Evolutionary conservation across 306 rosid species (phyloP).

Genomic region (Begonia loranthoides): DNA sequence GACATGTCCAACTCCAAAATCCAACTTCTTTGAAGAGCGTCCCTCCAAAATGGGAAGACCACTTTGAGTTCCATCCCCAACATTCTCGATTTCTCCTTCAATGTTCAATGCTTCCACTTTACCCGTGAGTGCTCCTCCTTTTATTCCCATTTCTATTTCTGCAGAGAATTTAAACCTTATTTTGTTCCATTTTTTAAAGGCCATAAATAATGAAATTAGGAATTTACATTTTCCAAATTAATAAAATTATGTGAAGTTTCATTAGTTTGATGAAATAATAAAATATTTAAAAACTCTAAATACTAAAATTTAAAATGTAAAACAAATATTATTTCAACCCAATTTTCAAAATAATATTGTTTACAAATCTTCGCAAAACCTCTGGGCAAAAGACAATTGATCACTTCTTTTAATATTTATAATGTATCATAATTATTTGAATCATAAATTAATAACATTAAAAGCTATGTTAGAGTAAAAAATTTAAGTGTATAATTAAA

Average conservation of each 20-base stretch:
- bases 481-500: no score
- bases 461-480: no score
- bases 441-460: no score
- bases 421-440: no score
- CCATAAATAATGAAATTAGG: background rate
- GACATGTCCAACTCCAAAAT: no score
- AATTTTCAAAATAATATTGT: no score
- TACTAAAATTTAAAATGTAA: no score
- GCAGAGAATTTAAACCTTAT: background rate
- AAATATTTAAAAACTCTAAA: background rate
- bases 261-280: no score
- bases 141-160: slow-evolving; percentile 25
- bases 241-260: background rate
- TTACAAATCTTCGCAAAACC: no score
- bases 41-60: slow-evolving; percentile 33
- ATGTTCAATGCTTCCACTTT: slow-evolving; percentile 41
- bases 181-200: background rate
- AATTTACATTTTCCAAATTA: background rate
- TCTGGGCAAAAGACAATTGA: no score
- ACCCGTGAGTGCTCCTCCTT: slow-evolving; percentile 20
- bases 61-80: slow-evolving; percentile 47
- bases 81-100: slow-evolving; percentile 62
- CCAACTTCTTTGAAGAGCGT: background rate
- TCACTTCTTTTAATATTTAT: no score
- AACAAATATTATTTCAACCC: no score